Evolutionary conservation across 1,284 basidiomycete genomes (phyloP), one percentile per base, ranked within the genome.

Genomic region (Gymnopus androsaceus): DNA sequence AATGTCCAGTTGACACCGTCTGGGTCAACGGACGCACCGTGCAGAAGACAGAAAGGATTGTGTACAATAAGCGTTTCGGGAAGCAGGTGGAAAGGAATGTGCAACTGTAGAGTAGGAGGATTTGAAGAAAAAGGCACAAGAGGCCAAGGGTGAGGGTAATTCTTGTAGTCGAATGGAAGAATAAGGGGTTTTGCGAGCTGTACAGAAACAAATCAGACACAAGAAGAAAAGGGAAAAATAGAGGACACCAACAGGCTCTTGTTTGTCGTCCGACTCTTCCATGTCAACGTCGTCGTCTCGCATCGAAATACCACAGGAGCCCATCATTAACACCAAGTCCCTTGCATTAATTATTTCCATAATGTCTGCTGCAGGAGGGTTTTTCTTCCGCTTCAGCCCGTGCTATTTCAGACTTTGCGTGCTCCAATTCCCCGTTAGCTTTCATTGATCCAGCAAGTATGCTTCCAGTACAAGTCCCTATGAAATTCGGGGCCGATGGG

Each of bases 51-150:
- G 51, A 58, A 61, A 0, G 65, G 65, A 49, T 67, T 66, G 47
- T 68, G 66, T 1, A 68, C 64, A 30, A 67, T 54, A n/a, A 68
- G 59, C 41, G 60, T 65, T 49, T 64, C 51, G 6, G 67, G 67
- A 12, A 68, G 60, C 17, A 63, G 59, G 38, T 63, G 59, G 36
- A 59, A 52, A 4, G 62, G 63, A 19, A 67, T 44, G 3, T 41
- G 50, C 31, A 57, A 42, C 47, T 65, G 61, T 19, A 67, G 61
- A n/a, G 33, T 58, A 5, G 59, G 54, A 9, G 46, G 9, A 2
- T 55, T 51, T 1, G 50, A 42, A 27, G 58, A 56, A 40, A 63
- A 63, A 1, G 62, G 58, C 4, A 48, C 33, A 5, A 50, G 28
- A 31, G 59, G 61, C 54, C 56, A 63, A 15, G 57, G 54, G 15